Evolutionary conservation across 1,284 basidiomycete species (phyloP).

Genomic region (Fomitiporia mediterranea): DNA sequence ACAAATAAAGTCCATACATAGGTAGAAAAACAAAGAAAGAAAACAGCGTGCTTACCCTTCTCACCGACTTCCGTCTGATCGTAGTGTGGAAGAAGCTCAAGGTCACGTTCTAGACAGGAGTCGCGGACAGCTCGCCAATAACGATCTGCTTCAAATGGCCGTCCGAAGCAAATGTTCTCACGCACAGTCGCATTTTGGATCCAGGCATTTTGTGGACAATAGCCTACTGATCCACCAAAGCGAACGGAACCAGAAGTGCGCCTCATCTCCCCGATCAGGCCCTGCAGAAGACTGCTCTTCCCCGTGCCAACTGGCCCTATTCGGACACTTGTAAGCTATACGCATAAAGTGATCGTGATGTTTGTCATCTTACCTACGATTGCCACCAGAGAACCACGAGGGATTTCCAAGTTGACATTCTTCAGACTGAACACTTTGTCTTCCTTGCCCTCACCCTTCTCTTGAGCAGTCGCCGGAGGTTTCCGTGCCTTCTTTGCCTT

Average conservation of each 20-base stretch:
- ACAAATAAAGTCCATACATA: neutral
- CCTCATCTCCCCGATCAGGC: slow-evolving; percentile 79
- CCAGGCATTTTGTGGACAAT: slow-evolving; percentile 57
- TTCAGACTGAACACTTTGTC: slow-evolving; percentile 51
- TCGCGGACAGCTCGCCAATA: slow-evolving; percentile 77
- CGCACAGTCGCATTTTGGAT: slow-evolving; percentile 42
- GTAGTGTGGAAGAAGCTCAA: slow-evolving; percentile 77
- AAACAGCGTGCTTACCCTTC: slow-evolving; percentile 38
- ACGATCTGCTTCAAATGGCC: slow-evolving; percentile 70
- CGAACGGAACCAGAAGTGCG: slow-evolving; percentile 53
- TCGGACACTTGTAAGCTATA: neutral
- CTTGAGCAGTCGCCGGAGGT: slow-evolving; percentile 15
- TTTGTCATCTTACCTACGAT: slow-evolving; percentile 38
- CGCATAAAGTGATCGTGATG: neutral
- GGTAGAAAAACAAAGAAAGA: slow-evolving; percentile 23
- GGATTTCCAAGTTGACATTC: slow-evolving; percentile 60
- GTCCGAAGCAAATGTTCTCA: slow-evolving; percentile 85
- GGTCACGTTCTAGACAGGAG: slow-evolving; percentile 73
- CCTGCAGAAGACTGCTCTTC: slow-evolving; percentile 73
- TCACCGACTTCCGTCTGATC: slow-evolving; percentile 92
- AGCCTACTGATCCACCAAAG: slow-evolving; percentile 55
- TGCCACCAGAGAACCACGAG: slow-evolving; percentile 69
- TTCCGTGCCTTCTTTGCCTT: slow-evolving; percentile 31
- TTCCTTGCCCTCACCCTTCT: slow-evolving; percentile 29
- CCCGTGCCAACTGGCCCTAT: slow-evolving; percentile 61